phyloP scores from a whole-genome alignment of 257 asterid species.

The Solanum ossicruentum region DNA sequence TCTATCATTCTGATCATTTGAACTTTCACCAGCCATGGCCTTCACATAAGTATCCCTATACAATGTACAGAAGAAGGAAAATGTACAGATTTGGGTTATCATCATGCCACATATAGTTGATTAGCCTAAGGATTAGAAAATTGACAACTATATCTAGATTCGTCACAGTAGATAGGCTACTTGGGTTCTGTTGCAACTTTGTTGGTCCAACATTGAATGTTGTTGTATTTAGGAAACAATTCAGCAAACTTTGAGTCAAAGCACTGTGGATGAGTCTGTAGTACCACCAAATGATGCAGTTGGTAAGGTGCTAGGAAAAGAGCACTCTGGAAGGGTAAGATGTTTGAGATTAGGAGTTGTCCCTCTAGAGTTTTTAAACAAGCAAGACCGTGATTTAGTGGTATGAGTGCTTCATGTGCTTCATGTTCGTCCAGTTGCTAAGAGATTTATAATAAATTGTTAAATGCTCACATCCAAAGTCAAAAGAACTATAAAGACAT shows the following conservation, averaged over 20 bases:
- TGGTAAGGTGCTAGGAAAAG: not conserved
- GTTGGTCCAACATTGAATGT: too few relatives aligned
- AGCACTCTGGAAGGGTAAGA: not conserved
- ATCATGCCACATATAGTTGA: too few relatives aligned
- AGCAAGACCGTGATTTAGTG: not conserved
- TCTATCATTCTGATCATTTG: conserved; percentile 94
- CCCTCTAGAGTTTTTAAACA: not conserved
- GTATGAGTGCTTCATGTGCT: not conserved
- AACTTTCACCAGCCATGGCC: conserved; percentile 71
- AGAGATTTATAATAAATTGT: too few relatives aligned
- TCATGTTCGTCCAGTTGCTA: not conserved
- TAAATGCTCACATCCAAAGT: too few relatives aligned
- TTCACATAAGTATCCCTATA: conserved; percentile 84
- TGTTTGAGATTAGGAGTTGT: not conserved
- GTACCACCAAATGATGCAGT: not conserved
- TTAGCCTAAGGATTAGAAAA: too few relatives aligned
- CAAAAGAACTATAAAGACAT: too few relatives aligned
- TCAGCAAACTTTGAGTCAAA: too few relatives aligned
- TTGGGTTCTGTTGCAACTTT: too few relatives aligned
- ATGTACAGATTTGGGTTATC: too few relatives aligned
- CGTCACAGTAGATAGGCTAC: too few relatives aligned
- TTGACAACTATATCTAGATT: too few relatives aligned
- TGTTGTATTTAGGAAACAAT: too few relatives aligned
- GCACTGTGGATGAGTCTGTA: not conserved
- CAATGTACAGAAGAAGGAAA: not conserved